Percentiles rank a stretch among this genome's conserved stretches.
These are phyloP conservation scores for Fusarium austroafricanum DNA, from an alignment of 2,329 filamentous ascomycete genomes.

Conservation along the genomic window DNA sequence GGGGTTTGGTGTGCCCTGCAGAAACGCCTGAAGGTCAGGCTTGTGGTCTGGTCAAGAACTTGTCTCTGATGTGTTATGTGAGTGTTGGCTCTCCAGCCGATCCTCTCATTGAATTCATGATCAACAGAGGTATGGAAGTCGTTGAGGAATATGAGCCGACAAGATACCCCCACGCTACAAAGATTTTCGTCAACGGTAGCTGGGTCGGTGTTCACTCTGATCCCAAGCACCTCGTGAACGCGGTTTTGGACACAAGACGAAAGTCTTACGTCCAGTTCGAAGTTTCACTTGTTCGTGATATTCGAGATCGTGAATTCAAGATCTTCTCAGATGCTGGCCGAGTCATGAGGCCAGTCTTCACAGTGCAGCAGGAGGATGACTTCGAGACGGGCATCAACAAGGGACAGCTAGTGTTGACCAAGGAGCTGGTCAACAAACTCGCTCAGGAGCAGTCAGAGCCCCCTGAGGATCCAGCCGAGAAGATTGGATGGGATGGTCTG, in stretches of 20 bases:
- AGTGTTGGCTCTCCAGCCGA: slow-evolving; percentile 94
- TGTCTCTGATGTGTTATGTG: slow-evolving; percentile 98
- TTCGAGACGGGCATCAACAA: slow-evolving; percentile 67
- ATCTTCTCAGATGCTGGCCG: slow-evolving; percentile 97
- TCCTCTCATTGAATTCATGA: slow-evolving; percentile 88
- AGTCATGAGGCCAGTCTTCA: slow-evolving; percentile 93
- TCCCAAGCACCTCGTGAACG: slow-evolving; percentile 83
- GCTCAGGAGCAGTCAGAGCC: slow-evolving; percentile 79
- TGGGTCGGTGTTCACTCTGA: slow-evolving; percentile 98
- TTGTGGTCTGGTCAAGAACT: slow-evolving; percentile 96
- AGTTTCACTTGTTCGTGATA: slow-evolving; percentile 94
- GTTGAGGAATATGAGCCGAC: slow-evolving; percentile 93
- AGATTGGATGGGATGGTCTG: slow-evolving; percentile 90
- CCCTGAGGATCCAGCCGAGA: slow-evolving; percentile 67
- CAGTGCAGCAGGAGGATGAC: slow-evolving; percentile 89
- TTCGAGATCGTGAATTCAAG: slow-evolving; percentile 97
- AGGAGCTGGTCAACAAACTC: slow-evolving; percentile 79
- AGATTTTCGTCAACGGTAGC: slow-evolving; percentile 97
- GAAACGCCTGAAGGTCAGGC: slow-evolving; percentile 99
- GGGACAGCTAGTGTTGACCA: slow-evolving; percentile 83
- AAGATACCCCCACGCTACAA: slow-evolving; percentile 90
- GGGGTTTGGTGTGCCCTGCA: slow-evolving; percentile 96
- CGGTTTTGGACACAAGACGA: slow-evolving; percentile 81
- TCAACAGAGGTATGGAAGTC: slow-evolving; percentile 93
- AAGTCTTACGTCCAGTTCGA: slow-evolving; percentile 89